Evolutionary conservation across 208 protist genomes (phyloP), one percentile per base, ranked within the genome.

Genomic region (Borovskyia barvae): DNA sequence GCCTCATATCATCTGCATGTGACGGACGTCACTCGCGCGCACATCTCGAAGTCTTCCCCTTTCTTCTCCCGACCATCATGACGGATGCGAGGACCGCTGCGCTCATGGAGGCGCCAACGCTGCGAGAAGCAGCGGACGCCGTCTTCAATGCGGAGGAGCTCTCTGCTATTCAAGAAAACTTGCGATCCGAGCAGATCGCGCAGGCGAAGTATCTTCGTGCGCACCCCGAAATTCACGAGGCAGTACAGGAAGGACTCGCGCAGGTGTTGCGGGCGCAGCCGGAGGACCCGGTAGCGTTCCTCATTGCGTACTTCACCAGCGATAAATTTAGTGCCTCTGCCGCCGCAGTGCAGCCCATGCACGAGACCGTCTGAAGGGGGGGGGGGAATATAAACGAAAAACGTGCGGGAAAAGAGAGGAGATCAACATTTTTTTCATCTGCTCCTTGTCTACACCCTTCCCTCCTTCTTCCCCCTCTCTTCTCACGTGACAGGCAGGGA

Each of bases 191-290:
- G 57, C 80, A 90, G 54, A 78, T 95, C 24, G 67, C 45, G 6
- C 83, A 95, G 52, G 83, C 83, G 2, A 85, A 83, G 66, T 95
- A 95, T 54, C 72, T 95, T 8, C 85, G 85, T 19, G 61, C 35
- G 1, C 89, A 95, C 56, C 79, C 85, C 6, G 85, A 95, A 62
- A 82, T 95, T 45, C 72, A 80, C 59, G 42, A 60, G 17, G 59
- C 77, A n/a, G 40, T 95, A 43, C 75, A 74, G 6, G 57, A 74
- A 5, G 89, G 79, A 6, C 51, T 93, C 50, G 29, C 57, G 19
- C 51, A 56, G 39, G 61, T 95, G 22, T 36, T 92, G 22, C 74
- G 77, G 52, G 53, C 52, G 12, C 72, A 84, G 49, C 84, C 85
- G 17, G 66, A 82, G 8, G 77, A 93, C 57, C 70, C 87, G 25